phyloP scores from a whole-genome alignment of 2,329 filamentous ascomycete genomes.

The Exserohilum turcica region DNA sequence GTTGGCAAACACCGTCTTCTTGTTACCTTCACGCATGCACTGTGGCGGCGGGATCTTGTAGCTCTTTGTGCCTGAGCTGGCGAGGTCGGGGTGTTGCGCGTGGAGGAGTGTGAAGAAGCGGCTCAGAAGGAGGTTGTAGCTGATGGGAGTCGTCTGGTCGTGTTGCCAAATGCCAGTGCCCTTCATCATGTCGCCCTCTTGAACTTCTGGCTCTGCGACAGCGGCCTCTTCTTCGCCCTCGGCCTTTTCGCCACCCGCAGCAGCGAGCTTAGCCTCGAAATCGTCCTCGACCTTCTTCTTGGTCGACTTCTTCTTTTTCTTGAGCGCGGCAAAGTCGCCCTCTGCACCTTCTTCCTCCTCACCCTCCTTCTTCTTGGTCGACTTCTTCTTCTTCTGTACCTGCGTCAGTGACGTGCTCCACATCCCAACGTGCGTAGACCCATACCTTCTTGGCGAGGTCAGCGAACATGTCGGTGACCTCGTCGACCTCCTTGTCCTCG shows the following conservation, averaged over 20 bases:
- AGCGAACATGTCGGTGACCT: conserved; percentile 67
- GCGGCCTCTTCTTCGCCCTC: conserved; percentile 58
- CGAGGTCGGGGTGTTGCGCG: conserved; percentile 95
- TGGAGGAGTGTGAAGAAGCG: conserved; percentile 95
- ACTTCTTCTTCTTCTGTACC: conserved; percentile 66
- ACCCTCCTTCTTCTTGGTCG: conserved; percentile 63
- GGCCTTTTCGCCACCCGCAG: conserved; percentile 59
- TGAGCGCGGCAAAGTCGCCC: conserved; percentile 67
- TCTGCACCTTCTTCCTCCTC: conserved; percentile 57
- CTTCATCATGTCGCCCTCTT: conserved; percentile 77
- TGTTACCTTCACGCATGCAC: conserved; percentile 99
- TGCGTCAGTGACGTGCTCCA: conserved; percentile 7
- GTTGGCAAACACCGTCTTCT: conserved; percentile 97
- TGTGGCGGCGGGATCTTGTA: conserved; percentile 99
- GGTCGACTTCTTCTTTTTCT: conserved; percentile 85
- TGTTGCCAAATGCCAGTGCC: conserved; percentile 92
- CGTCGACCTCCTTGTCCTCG: conserved; percentile 64
- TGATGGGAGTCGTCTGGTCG: conserved; percentile 76
- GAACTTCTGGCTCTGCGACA: conserved; percentile 58
- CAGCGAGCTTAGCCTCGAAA: conserved; percentile 69
- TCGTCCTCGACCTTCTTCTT: conserved; percentile 65
- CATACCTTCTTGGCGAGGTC: conserved; percentile 69
- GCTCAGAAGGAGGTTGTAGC: conserved; percentile 81
- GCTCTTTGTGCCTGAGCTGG: conserved; percentile 84
- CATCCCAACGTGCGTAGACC: neutral